These are phyloP conservation scores for Cucurbita pepo DNA, from an alignment of 306 rosid genomes.

Conservation along the genomic window DNA sequence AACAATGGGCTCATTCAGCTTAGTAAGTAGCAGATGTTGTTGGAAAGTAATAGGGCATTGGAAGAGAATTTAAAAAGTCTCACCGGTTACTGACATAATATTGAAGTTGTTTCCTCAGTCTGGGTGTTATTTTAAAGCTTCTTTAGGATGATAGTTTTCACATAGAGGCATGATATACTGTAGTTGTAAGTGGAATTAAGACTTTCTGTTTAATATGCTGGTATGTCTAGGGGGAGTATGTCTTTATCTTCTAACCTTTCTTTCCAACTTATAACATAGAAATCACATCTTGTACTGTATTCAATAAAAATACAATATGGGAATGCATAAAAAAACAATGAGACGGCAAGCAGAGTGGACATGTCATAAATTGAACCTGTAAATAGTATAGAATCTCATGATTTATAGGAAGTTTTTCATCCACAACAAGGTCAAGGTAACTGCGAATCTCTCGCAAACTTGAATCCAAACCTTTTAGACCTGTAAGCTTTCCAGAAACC, in stretches of 20 bases:
- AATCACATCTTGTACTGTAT: background rate
- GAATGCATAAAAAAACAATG: background rate
- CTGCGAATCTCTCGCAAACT: slow-evolving; percentile 53
- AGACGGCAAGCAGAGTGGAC: background rate
- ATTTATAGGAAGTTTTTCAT: slow-evolving; percentile 56
- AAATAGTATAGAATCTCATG: slow-evolving; percentile 78
- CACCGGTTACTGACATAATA: background rate
- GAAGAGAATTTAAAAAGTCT: background rate
- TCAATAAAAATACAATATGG: background rate
- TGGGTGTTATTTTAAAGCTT: background rate
- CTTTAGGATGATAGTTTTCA: background rate
- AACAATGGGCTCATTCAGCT: background rate
- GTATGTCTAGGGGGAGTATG: background rate
- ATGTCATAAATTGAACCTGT: slow-evolving; percentile 29
- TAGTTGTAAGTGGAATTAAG: background rate
- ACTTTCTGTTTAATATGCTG: background rate
- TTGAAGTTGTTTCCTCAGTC: background rate
- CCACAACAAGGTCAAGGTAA: slow-evolving; percentile 68
- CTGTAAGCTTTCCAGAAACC: slow-evolving; percentile 70
- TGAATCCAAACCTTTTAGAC: slow-evolving; percentile 72
- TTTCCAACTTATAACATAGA: background rate
- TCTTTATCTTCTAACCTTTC: background rate
- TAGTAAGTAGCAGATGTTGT: background rate
- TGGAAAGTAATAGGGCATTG: background rate
- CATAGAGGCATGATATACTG: background rate